Percentiles rank a stretch among this genome's conserved stretches.
Conservation (phyloP, 495 filamentous ascomycete species). For the Saxophila tyrrhenica region DNA sequence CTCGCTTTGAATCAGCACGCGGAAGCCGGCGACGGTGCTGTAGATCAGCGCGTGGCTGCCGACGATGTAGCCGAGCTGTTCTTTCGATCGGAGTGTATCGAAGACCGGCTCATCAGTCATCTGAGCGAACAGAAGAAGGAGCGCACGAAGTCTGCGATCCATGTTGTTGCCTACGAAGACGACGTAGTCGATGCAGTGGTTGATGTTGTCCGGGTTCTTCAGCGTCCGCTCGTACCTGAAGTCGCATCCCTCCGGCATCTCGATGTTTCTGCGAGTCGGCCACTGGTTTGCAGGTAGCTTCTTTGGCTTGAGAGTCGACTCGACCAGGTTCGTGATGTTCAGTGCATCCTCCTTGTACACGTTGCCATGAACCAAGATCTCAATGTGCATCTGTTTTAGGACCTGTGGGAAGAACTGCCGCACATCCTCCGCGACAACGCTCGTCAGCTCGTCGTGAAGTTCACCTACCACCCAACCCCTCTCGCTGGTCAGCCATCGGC, state of each 20-base stretch:
- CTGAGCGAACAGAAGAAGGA: conserved; percentile 75
- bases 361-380: conserved; percentile 84
- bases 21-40: conserved; percentile 66
- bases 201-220: conserved; percentile 86
- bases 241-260: conserved; percentile 69
- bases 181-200: conserved; percentile 90
- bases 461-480: conserved; percentile 73
- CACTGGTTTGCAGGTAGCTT: conserved; percentile 67
- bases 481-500: conserved; percentile 65
- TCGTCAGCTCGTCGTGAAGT: conserved; percentile 61
- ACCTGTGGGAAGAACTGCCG: conserved; percentile 68
- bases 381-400: conserved; percentile 74
- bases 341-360: conserved; percentile 92
- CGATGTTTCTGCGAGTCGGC: conserved; percentile 61
- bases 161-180: conserved; percentile 66
- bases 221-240: conserved; percentile 69
- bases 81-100: conserved; percentile 88
- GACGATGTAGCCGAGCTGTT: conserved; percentile 95
- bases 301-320: conserved; percentile 66
- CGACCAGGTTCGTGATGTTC: conserved; percentile 70
- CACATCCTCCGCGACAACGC: conserved; percentile 63
- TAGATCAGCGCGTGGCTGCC: conserved; percentile 64
- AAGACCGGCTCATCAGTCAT: conserved; percentile 88
- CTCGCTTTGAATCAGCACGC: conserved; percentile 92
- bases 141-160: conserved; percentile 56